phyloP scores from a whole-genome alignment of 2,329 filamentous ascomycete genomes.

The Coleophoma crateriformis region DNA sequence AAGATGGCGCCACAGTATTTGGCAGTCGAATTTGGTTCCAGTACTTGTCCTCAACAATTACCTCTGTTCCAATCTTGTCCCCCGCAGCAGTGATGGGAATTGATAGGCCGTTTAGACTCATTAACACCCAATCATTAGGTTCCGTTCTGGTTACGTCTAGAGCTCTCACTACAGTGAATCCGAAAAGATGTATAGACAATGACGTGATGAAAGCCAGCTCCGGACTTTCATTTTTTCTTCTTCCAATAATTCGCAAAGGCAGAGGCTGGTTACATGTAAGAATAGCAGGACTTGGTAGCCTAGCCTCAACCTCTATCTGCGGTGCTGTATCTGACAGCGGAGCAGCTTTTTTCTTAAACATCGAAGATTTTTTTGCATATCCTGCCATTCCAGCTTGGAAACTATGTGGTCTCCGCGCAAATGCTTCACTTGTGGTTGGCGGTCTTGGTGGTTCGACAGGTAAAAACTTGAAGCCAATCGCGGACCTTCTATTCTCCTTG shows the following conservation, averaged over 20 bases:
- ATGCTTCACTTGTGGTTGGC: slow-evolving; percentile 68
- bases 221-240: slow-evolving; percentile 63
- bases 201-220: slow-evolving; percentile 72
- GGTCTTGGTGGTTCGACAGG: slow-evolving; percentile 86
- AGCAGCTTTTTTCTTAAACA: slow-evolving; percentile 22
- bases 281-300: slow-evolving; percentile 81
- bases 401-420: slow-evolving; percentile 66
- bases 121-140: slow-evolving; percentile 68
- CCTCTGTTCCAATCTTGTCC: slow-evolving; percentile 58
- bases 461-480: slow-evolving; percentile 73
- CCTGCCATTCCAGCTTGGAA: slow-evolving; percentile 38
- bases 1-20: slow-evolving; percentile 81
- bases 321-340: slow-evolving; percentile 45
- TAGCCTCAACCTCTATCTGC: slow-evolving; percentile 69
- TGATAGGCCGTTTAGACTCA: slow-evolving; percentile 64
- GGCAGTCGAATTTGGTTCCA: slow-evolving; percentile 73
- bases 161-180: slow-evolving; percentile 72
- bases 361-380: slow-evolving; percentile 22
- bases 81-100: slow-evolving; percentile 61
- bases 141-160: slow-evolving; percentile 70
- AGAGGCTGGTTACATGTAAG: slow-evolving; percentile 84
- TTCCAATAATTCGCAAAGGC: slow-evolving; percentile 74
- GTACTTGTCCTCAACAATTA: slow-evolving; percentile 61
- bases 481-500: slow-evolving; percentile 78
- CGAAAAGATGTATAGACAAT: slow-evolving; percentile 76